A percentile compares a stretch with the other conserved stretches of the same genome.
These are phyloP conservation scores for Nicotiana rustica DNA, from an alignment of 305 asterid genomes.

Conservation along the genomic window DNA sequence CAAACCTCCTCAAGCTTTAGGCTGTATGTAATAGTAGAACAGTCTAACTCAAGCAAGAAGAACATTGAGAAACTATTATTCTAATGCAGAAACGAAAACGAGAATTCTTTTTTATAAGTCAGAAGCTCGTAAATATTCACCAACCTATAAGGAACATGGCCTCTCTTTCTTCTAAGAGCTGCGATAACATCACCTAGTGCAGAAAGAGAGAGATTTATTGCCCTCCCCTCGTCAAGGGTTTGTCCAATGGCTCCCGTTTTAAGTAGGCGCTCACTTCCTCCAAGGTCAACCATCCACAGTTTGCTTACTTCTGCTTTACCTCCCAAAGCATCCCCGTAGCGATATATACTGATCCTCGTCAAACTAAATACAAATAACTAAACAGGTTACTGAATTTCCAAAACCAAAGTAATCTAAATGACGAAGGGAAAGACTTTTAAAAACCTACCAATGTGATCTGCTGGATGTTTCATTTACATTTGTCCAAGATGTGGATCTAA, in stretches of 20 bases:
- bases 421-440: background rate
- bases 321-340: conserved; percentile 42
- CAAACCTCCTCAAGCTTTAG: background rate
- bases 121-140: background rate
- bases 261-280: conserved; percentile 57
- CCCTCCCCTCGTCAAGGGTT: conserved; percentile 59
- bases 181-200: conserved; percentile 59
- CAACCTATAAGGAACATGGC: conserved; percentile 57
- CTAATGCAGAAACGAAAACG: background rate
- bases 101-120: background rate
- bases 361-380: conserved; percentile 45
- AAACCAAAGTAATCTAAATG: background rate
- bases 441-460: conserved; percentile 58
- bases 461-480: conserved; percentile 55
- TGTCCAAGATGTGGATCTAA: conserved; percentile 56
- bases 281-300: conserved; percentile 62
- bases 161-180: conserved; percentile 54
- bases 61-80: background rate
- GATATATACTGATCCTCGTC: conserved; percentile 51
- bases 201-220: conserved; percentile 60
- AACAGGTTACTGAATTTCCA: conserved; percentile 35
- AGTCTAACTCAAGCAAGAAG: background rate
- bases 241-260: conserved; percentile 59
- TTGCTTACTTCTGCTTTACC: conserved; percentile 48
- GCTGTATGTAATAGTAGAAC: background rate